Evolutionary conservation across 192 early-diverging fungal genomes (phyloP).

Genomic region (Chytriomyces confervae): DNA sequence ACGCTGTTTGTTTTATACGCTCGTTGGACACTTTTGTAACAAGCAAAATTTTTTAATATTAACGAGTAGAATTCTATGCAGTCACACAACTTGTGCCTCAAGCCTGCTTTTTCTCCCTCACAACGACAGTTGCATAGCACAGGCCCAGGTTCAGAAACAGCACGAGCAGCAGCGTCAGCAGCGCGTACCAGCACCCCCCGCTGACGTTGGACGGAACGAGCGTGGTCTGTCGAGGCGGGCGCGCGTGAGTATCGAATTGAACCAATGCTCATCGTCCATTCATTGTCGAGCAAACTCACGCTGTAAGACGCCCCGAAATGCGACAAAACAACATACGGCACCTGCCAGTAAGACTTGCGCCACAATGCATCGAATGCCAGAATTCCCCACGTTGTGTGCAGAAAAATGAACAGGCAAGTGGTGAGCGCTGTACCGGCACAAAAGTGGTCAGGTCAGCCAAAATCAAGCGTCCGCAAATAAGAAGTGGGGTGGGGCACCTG

Average conservation of each 20-base stretch:
- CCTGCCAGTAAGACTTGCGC: slow-evolving; percentile 47
- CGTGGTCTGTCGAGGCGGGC: slow-evolving; percentile 47
- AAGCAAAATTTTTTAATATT: not conserved
- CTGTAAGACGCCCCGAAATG: slow-evolving; percentile 75
- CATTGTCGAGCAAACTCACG: slow-evolving; percentile 44
- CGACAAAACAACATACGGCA: slow-evolving; percentile 58
- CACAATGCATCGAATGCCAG: slow-evolving; percentile 74
- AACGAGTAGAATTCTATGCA: not conserved
- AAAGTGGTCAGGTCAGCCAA: not conserved
- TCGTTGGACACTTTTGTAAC: not conserved
- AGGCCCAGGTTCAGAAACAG: slow-evolving; percentile 16
- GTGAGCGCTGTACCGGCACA: slow-evolving; percentile 61
- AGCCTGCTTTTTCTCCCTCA: slow-evolving; percentile 18
- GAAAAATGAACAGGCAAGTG: slow-evolving; percentile 71
- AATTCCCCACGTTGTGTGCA: slow-evolving; percentile 78
- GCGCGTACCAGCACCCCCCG: slow-evolving; percentile 49
- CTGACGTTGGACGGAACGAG: slow-evolving; percentile 46
- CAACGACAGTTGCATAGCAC: slow-evolving; percentile 16
- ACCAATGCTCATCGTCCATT: not conserved
- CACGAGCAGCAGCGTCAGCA: slow-evolving; percentile 22
- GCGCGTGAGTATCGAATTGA: not conserved
- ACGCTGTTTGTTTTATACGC: too few relatives aligned
- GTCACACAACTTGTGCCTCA: not conserved
- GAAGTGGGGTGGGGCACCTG: slow-evolving; percentile 52
- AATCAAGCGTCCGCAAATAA: slow-evolving; percentile 1